phyloP scores from a whole-genome alignment of 2,329 filamentous ascomycete species.

The Trichoderma breve region DNA sequence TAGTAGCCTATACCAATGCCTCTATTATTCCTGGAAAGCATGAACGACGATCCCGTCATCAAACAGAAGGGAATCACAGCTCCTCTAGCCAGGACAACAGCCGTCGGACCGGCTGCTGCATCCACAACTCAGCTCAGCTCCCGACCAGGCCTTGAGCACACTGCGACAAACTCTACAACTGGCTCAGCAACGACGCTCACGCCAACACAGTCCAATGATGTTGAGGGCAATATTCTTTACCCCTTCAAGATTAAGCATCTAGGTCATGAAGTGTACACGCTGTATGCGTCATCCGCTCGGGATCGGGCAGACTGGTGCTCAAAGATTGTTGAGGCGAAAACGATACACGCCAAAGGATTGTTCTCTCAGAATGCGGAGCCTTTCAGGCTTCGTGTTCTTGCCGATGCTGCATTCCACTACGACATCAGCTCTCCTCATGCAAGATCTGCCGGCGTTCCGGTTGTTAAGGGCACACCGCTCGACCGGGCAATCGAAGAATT shows the following conservation, averaged over 20 bases:
- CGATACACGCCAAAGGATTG: slow-evolving; percentile 82
- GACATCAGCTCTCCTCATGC: slow-evolving; percentile 60
- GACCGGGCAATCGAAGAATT: slow-evolving; percentile 88
- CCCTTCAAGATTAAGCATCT: slow-evolving; percentile 96
- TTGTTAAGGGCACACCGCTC: slow-evolving; percentile 88
- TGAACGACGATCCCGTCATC: slow-evolving; percentile 85
- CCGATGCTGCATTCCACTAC: slow-evolving; percentile 86
- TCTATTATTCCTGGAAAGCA: slow-evolving; percentile 84
- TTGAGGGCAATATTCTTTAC: slow-evolving; percentile 80
- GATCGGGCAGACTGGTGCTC: slow-evolving; percentile 85
- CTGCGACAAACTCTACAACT: slow-evolving; percentile 64
- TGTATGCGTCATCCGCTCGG: slow-evolving; percentile 76
- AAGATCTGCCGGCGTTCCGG: slow-evolving; percentile 66
- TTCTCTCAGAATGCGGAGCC: slow-evolving; percentile 93
- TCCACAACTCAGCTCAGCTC: slow-evolving; percentile 58
- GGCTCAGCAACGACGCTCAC: slow-evolving; percentile 47
- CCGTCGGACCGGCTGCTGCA: slow-evolving; percentile 58
- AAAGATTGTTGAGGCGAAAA: slow-evolving; percentile 94
- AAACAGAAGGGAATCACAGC: slow-evolving; percentile 75
- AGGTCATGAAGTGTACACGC: slow-evolving; percentile 86
- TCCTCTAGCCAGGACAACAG: slow-evolving; percentile 57
- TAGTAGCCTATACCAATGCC: slow-evolving; percentile 88
- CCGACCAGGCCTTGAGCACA: slow-evolving; percentile 63
- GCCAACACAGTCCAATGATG: slow-evolving; percentile 56
- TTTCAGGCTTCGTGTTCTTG: slow-evolving; percentile 86